Evolutionary conservation across 2,329 filamentous ascomycete species (phyloP).

Genomic region (Fusarium verrucosum): DNA sequence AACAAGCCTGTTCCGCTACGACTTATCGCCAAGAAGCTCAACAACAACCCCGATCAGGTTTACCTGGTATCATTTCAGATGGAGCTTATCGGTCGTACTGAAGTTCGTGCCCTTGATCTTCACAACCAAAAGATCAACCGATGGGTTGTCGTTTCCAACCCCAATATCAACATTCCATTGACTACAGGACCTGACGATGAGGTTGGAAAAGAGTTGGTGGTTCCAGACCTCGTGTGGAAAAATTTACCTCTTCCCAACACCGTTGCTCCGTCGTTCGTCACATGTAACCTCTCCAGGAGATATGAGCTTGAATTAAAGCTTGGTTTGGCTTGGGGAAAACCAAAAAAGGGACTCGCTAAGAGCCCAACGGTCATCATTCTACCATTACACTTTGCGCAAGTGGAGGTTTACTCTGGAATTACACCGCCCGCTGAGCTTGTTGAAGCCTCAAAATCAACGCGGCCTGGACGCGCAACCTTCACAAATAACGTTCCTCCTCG

Average conservation of each 20-base stretch:
- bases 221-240: slow-evolving; percentile 79
- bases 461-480: slow-evolving; percentile 53
- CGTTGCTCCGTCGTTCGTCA: slow-evolving; percentile 84
- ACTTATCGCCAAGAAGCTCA: slow-evolving; percentile 80
- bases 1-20: slow-evolving; percentile 85
- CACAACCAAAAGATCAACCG: slow-evolving; percentile 73
- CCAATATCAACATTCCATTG: slow-evolving; percentile 76
- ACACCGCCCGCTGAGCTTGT: slow-evolving; percentile 80
- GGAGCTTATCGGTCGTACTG: slow-evolving; percentile 80
- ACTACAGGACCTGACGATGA: slow-evolving; percentile 64
- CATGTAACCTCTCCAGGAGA: slow-evolving; percentile 83
- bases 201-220: slow-evolving; percentile 71
- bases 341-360: slow-evolving; percentile 49
- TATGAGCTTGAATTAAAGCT: slow-evolving; percentile 88
- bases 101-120: slow-evolving; percentile 80
- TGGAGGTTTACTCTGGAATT: slow-evolving; percentile 89
- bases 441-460: slow-evolving; percentile 58
- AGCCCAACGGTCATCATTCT: slow-evolving; percentile 77
- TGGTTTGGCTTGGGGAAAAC: slow-evolving; percentile 77
- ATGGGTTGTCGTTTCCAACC: slow-evolving; percentile 78
- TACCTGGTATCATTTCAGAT: slow-evolving; percentile 84
- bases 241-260: slow-evolving; percentile 79
- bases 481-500: slow-evolving; percentile 45
- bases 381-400: slow-evolving; percentile 76
- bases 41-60: slow-evolving; percentile 72